Evolutionary conservation across 169 alveolate species (phyloP), one percentile per base, ranked within the genome.

Genomic region (Plasmodium billcollinsi): DNA sequence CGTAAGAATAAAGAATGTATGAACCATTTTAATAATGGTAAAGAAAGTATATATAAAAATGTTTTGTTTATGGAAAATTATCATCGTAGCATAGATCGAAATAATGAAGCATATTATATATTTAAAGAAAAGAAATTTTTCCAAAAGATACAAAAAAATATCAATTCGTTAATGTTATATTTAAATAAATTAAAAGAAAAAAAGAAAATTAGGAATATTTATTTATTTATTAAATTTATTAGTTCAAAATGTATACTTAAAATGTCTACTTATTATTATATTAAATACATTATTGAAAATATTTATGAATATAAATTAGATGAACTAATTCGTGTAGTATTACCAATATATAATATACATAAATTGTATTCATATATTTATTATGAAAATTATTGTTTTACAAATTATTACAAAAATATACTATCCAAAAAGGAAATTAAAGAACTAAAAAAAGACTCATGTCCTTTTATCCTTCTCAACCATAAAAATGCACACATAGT

Each of bases 301-400:
- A 69, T 83, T 56, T 83, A 83, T 72, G 85, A 83, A 20, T 21
- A 43, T 11, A 83, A 58, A 61, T 29, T 83, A 56, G 85, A 83
- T 14, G 43, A 61, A n/a, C 3, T 62, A 7, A 59, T 83, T 2
- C 91, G 91, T 83, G 91, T 70, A 5, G 91, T 83, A 24, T 69
- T 83, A 54, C 91, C 91, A 21, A 72, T 83, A 47, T 67, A 74
- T 9, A 73, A 83, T 83, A 52, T 83, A 61, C 80, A 83, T 62
- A 69, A 69, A 45, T 72, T 83, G 24, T 83, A 83, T 45, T 54
- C 91, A 24, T 83, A 54, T 83, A 72, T 83, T n/a, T 69, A 67
- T 83, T 72, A 29, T 62, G 74, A 83, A 26, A 67, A 83, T n/a
- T 83, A 69, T 83, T 67, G 61, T n/a, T 69, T 83, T 47, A 56